phyloP scores from a whole-genome alignment of 2,329 filamentous ascomycete genomes.

The Gnomoniopsis sp. region DNA sequence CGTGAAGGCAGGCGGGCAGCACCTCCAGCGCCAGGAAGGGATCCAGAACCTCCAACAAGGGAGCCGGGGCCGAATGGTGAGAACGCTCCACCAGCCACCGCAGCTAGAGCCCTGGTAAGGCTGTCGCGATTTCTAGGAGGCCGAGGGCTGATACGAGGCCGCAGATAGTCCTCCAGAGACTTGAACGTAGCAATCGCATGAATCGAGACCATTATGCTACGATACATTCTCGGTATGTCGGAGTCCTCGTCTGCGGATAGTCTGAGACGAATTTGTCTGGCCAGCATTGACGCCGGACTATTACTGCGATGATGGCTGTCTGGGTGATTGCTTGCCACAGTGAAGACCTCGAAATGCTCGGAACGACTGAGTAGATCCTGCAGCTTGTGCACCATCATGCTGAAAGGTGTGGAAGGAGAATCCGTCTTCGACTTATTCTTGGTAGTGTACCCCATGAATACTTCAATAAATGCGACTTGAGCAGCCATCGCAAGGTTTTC shows the following conservation, averaged over 20 bases:
- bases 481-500: slow-evolving; percentile 61
- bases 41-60: slow-evolving; percentile 43
- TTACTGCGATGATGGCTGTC: slow-evolving; percentile 82
- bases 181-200: slow-evolving; percentile 99
- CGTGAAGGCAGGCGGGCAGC: slow-evolving; percentile 43
- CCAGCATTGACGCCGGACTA: slow-evolving; percentile 83
- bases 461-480: slow-evolving; percentile 79
- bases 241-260: slow-evolving; percentile 87
- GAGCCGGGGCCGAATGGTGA: slow-evolving; percentile 40
- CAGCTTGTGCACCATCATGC: slow-evolving; percentile 85
- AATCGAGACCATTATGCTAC: slow-evolving; percentile 97
- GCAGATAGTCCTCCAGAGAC: slow-evolving; percentile 89
- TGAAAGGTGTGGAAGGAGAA: slow-evolving; percentile 79
- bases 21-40: slow-evolving; percentile 47
- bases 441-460: slow-evolving; percentile 80
- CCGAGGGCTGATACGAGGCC: slow-evolving; percentile 70
- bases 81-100: slow-evolving; percentile 70
- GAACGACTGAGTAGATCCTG: slow-evolving; percentile 95
- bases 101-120: slow-evolving; percentile 66
- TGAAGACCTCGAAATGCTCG: slow-evolving; percentile 96
- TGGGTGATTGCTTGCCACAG: slow-evolving; percentile 71
- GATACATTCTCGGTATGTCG: slow-evolving; percentile 81
- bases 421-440: slow-evolving; percentile 65
- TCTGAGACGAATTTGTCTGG: slow-evolving; percentile 88
- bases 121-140: slow-evolving; percentile 58